Evolutionary conservation across 352 stramenopile species (phyloP).

Genomic region (Phytopythium delawarense): DNA sequence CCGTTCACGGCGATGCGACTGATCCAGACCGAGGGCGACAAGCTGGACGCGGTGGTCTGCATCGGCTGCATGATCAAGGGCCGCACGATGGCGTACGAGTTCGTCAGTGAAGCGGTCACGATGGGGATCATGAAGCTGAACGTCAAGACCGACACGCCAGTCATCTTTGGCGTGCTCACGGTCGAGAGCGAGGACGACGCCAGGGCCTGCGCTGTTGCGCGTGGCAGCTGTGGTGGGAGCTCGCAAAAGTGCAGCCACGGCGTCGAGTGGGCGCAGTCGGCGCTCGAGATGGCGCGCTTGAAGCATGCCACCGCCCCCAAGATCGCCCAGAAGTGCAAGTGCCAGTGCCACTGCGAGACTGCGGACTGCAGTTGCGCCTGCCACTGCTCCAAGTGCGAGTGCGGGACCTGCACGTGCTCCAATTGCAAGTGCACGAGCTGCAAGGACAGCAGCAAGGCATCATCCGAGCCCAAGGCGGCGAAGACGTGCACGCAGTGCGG

Average conservation of each 20-base stretch:
- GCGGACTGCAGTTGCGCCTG: constrained; percentile 26
- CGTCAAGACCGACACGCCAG: constrained; percentile 83
- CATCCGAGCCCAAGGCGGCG: neutral
- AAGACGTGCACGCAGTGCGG: constrained; percentile 24
- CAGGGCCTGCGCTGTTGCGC: constrained; percentile 57
- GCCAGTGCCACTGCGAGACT: constrained; percentile 28
- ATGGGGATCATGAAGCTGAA: constrained; percentile 96
- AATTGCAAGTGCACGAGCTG: constrained; percentile 35
- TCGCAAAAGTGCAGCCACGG: constrained; percentile 42
- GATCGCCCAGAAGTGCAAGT: constrained; percentile 22
- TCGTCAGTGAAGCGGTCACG: constrained; percentile 93
- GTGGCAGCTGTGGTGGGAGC: constrained; percentile 19
- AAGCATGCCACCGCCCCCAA: constrained; percentile 36
- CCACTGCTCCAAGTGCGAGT: constrained; percentile 26
- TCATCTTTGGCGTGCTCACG: constrained; percentile 90
- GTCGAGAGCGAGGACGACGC: constrained; percentile 92
- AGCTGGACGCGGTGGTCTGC: constrained; percentile 94
- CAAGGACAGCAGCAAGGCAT: constrained; percentile 7
- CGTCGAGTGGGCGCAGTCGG: constrained; percentile 58
- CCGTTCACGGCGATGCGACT: constrained; percentile 87
- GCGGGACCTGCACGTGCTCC: constrained; percentile 21
- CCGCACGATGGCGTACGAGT: constrained; percentile 97
- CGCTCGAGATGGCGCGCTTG: constrained; percentile 89
- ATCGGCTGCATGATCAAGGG: constrained; percentile 94
- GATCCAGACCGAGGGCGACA: constrained; percentile 65